Percentiles rank a stretch among this genome's conserved stretches.
Evolutionary conservation across 1,284 basidiomycete genomes (phyloP).

Genomic region (Trichosporon sp.): DNA sequence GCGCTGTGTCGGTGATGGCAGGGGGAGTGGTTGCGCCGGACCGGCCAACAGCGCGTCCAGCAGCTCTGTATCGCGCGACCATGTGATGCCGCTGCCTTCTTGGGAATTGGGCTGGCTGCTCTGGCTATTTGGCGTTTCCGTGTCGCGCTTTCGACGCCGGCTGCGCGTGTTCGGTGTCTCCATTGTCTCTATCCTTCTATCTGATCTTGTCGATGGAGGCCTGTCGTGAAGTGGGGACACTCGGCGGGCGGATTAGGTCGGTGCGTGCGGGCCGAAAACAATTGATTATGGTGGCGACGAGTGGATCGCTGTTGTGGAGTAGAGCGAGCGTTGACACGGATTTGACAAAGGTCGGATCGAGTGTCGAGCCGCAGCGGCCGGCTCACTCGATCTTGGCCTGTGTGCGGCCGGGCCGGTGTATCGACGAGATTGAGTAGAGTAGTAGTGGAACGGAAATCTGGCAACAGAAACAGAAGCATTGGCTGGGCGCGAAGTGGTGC

Average conservation of each 20-base stretch:
- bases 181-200: slow-evolving; percentile 4
- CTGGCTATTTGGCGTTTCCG: not conserved
- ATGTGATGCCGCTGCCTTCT: slow-evolving; percentile 11
- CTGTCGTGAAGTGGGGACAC: no score
- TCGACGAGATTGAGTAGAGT: not conserved
- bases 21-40: slow-evolving; percentile 5
- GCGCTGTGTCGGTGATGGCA: slow-evolving; percentile 14
- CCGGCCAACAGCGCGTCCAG: not conserved
- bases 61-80: slow-evolving; percentile 14
- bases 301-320: not conserved
- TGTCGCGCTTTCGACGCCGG: slow-evolving; percentile 8
- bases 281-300: not conserved
- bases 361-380: not conserved
- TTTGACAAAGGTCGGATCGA: not conserved
- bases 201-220: not conserved
- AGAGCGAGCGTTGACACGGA: no score
- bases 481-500: not conserved
- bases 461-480: not conserved
- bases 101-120: not conserved
- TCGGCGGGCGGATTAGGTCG: no score
- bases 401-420: not conserved
- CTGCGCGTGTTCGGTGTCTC: slow-evolving; percentile 16
- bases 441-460: no score
- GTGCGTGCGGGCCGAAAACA: not conserved
- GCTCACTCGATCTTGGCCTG: not conserved